Evolutionary conservation across 2,329 filamentous ascomycete genomes (phyloP).

Genomic region (Lecanicillium sp.): DNA sequence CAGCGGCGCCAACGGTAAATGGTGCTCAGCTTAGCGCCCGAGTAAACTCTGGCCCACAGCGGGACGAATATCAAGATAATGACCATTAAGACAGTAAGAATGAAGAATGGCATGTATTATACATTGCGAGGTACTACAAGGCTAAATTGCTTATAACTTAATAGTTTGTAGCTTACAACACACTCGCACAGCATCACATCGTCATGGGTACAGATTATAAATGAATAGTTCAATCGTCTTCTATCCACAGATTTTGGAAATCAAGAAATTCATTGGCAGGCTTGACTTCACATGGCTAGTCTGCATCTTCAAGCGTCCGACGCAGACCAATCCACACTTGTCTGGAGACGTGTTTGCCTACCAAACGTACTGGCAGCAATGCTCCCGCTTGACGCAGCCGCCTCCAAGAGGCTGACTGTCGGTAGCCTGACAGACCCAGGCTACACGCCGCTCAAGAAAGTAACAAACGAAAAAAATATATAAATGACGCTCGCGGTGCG

Average conservation of each 20-base stretch:
- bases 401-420: slow-evolving; percentile 12
- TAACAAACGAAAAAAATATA: slow-evolving; percentile 27
- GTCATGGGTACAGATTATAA: slow-evolving; percentile 16
- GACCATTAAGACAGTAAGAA: too few relatives aligned
- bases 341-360: neutral
- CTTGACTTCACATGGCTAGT: slow-evolving; percentile 23
- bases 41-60: neutral
- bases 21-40: neutral
- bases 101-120: too few relatives aligned
- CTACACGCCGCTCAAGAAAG: slow-evolving; percentile 22
- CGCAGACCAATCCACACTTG: slow-evolving; percentile 7
- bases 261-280: slow-evolving; percentile 21
- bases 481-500: neutral
- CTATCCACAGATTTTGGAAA: slow-evolving; percentile 31
- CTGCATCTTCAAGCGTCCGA: slow-evolving; percentile 12
- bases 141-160: too few relatives aligned
- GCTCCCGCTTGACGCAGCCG: neutral
- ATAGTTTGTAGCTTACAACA: too few relatives aligned
- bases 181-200: slow-evolving; percentile 33
- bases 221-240: slow-evolving; percentile 48
- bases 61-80: too few relatives aligned
- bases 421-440: neutral
- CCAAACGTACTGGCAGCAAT: slow-evolving; percentile 3
- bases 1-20: too few relatives aligned
- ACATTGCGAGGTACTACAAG: too few relatives aligned